These are phyloP conservation scores for Anthracocystis panici-leucophaei DNA, from an alignment of 1,284 basidiomycete genomes.

Conservation along the genomic window DNA sequence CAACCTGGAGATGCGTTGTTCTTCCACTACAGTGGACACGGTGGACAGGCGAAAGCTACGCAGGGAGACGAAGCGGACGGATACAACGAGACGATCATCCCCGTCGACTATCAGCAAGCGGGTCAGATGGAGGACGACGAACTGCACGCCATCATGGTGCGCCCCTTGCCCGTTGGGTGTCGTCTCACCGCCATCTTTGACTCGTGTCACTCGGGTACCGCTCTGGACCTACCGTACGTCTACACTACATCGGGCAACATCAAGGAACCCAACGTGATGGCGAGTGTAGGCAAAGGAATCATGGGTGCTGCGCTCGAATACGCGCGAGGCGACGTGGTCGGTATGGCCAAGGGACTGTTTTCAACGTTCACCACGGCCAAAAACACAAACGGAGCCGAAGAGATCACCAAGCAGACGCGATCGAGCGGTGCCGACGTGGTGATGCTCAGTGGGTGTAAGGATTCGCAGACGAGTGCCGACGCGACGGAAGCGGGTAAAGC, in stretches of 20 bases:
- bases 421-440: conserved; percentile 82
- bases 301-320: conserved; percentile 77
- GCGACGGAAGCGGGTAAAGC: conserved; percentile 82
- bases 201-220: conserved; percentile 69
- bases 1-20: conserved; percentile 67
- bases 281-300: conserved; percentile 66
- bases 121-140: conserved; percentile 70
- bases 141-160: conserved; percentile 67
- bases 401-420: conserved; percentile 77
- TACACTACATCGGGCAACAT: conserved; percentile 93
- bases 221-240: conserved; percentile 68
- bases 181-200: conserved; percentile 51
- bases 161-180: conserved; percentile 62
- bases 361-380: conserved; percentile 71
- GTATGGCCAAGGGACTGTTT: conserved; percentile 71
- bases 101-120: conserved; percentile 64
- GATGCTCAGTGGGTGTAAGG: conserved; percentile 80
- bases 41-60: conserved; percentile 65
- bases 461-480: conserved; percentile 92
- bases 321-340: conserved; percentile 80
- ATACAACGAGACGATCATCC: conserved; percentile 69
- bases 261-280: conserved; percentile 82
- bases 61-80: conserved; percentile 69
- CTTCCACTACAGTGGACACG: conserved; percentile 69
- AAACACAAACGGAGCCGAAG: conserved; percentile 75